Percentiles rank a stretch among this genome's conserved stretches.
Evolutionary conservation across 371 early-diverging fungal genomes (phyloP).

Genomic region (Cokeromyces recurvatus): DNA sequence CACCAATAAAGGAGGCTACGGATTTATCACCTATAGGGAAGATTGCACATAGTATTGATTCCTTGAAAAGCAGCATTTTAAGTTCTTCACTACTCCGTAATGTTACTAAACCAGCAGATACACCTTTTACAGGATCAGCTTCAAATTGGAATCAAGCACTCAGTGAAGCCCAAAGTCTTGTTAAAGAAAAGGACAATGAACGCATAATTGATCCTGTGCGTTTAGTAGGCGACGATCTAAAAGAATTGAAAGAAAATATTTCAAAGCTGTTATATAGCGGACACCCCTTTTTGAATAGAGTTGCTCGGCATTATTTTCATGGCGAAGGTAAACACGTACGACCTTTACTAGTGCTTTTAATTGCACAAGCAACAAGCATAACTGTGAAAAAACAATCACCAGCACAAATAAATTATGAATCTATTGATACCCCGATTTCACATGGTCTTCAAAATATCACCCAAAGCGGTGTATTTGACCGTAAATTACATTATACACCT

Average conservation of each 20-base stretch:
- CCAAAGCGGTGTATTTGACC: conserved; percentile 20
- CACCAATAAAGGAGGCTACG: background rate
- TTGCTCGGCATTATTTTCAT: conserved; percentile 87
- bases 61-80: conserved; percentile 19
- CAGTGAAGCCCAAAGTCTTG: conserved; percentile 44
- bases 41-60: conserved; percentile 27
- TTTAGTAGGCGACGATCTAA: conserved; percentile 73
- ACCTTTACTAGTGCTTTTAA: conserved; percentile 85
- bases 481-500: conserved; percentile 43
- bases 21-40: conserved; percentile 25
- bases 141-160: conserved; percentile 53
- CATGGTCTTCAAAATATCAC: conserved; percentile 43
- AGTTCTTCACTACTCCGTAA: conserved; percentile 8
- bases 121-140: conserved; percentile 33
- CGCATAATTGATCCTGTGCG: conserved; percentile 54
- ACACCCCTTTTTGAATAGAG: conserved; percentile 84
- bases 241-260: conserved; percentile 83
- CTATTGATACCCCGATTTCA: conserved; percentile 44
- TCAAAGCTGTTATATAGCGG: conserved; percentile 76
- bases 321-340: conserved; percentile 90
- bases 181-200: conserved; percentile 28
- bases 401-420: conserved; percentile 30
- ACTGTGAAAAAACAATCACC: conserved; percentile 15
- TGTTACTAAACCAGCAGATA: conserved; percentile 12
- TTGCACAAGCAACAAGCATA: conserved; percentile 77